These are phyloP conservation scores for Venustampulla echinocandica DNA, from an alignment of 495 filamentous ascomycete genomes.

Conservation along the genomic window DNA sequence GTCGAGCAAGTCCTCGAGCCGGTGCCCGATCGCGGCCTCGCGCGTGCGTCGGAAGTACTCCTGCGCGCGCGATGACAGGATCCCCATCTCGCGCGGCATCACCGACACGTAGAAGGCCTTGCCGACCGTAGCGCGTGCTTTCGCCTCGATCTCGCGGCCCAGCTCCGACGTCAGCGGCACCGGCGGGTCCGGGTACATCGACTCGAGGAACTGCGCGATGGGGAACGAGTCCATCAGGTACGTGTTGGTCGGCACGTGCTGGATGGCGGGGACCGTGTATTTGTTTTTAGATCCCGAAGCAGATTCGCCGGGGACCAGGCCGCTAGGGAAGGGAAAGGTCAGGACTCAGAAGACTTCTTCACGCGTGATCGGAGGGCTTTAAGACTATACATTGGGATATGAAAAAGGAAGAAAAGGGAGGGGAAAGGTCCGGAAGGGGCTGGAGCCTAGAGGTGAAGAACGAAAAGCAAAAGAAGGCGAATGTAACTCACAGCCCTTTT, in stretches of 20 bases:
- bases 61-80: slow-evolving; percentile 32
- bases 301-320: slow-evolving; percentile 21
- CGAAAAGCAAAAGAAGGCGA: slow-evolving; percentile 5
- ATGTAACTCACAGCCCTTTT: slow-evolving; percentile 37
- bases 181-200: slow-evolving; percentile 29
- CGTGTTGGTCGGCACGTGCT: slow-evolving; percentile 32
- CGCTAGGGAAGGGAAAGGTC: slow-evolving; percentile 17
- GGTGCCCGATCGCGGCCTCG: slow-evolving; percentile 28
- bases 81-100: slow-evolving; percentile 30
- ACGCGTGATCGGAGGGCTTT: slow-evolving; percentile 15
- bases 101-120: slow-evolving; percentile 22
- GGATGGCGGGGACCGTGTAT: slow-evolving; percentile 37
- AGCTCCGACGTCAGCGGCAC: slow-evolving; percentile 29
- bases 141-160: slow-evolving; percentile 28
- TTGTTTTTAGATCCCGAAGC: slow-evolving; percentile 21
- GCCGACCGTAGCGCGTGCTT: slow-evolving; percentile 25
- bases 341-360: slow-evolving; percentile 18
- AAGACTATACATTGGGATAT: slow-evolving; percentile 14
- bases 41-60: slow-evolving; percentile 34
- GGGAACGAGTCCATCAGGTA: slow-evolving; percentile 33
- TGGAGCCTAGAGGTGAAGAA: slow-evolving; percentile 13
- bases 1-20: slow-evolving; percentile 30
- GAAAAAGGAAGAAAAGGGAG: slow-evolving; percentile 7
- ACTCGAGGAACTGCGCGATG: slow-evolving; percentile 34
- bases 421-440: background rate